phyloP scores from a whole-genome alignment of 2,329 filamentous ascomycete species.

The Fusarium sp. region DNA sequence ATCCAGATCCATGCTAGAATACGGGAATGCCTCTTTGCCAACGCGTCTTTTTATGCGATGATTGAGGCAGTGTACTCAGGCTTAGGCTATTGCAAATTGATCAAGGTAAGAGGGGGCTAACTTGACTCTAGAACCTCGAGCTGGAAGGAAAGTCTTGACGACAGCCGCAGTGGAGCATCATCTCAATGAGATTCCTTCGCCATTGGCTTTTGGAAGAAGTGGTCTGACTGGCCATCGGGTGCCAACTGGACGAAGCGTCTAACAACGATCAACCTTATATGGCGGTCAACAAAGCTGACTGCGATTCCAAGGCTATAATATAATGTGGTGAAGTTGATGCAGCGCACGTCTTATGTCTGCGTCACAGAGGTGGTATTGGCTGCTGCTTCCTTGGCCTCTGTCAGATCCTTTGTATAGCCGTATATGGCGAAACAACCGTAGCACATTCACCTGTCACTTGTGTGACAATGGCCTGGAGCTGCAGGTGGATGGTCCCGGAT shows the following conservation, averaged over 20 bases:
- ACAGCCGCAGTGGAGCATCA: constrained; percentile 29
- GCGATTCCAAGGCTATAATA: constrained; percentile 16
- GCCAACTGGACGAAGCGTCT: not conserved
- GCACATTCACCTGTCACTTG: constrained; percentile 24
- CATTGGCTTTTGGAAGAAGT: constrained; percentile 1
- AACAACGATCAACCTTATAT: not conserved
- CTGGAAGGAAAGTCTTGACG: constrained; percentile 5
- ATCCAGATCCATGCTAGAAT: constrained; percentile 4
- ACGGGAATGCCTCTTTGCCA: constrained; percentile 1
- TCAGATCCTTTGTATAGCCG: constrained; percentile 5
- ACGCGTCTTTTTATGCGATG: constrained; percentile 1
- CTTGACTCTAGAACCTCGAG: not conserved
- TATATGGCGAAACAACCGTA: constrained; percentile 23
- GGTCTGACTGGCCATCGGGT: not conserved
- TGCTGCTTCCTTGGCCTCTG: not conserved
- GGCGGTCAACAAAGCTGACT: constrained; percentile 12
- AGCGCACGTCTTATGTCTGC: constrained; percentile 17
- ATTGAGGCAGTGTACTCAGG: constrained; percentile 1
- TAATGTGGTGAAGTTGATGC: constrained; percentile 4
- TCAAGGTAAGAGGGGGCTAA: not conserved
- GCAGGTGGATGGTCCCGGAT: constrained; percentile 29
- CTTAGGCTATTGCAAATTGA: not conserved
- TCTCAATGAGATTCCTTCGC: constrained; percentile 12
- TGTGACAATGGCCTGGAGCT: constrained; percentile 16
- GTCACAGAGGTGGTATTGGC: constrained; percentile 7